These are phyloP conservation scores for Elsinoe arachidis DNA, from an alignment of 2,329 filamentous ascomycete genomes.

Conservation along the genomic window DNA sequence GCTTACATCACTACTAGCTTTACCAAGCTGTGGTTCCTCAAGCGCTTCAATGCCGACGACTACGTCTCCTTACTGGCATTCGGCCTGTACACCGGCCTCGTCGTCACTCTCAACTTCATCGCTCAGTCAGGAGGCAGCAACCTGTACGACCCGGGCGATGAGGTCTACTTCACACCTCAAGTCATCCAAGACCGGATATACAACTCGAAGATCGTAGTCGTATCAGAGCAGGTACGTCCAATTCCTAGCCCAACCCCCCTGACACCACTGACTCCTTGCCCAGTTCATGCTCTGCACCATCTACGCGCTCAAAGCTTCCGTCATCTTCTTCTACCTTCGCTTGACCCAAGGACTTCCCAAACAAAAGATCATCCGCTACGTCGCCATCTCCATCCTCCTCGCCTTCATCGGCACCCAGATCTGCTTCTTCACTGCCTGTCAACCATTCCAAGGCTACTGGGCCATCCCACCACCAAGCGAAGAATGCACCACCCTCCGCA, in stretches of 20 bases:
- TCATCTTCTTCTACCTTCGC: slow-evolving; percentile 50
- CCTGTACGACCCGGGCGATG: slow-evolving; percentile 26
- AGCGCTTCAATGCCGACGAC: slow-evolving; percentile 46
- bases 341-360: slow-evolving; percentile 20
- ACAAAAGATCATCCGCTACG: slow-evolving; percentile 28
- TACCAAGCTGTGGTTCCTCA: slow-evolving; percentile 22
- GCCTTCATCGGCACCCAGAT: slow-evolving; percentile 16
- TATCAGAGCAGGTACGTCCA: slow-evolving; percentile 41
- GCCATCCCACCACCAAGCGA: slow-evolving; percentile 28
- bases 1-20: slow-evolving; percentile 10
- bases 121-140: slow-evolving; percentile 36
- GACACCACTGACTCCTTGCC: slow-evolving; percentile 17
- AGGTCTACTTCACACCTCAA: slow-evolving; percentile 27
- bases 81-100: slow-evolving; percentile 32
- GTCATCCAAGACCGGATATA: slow-evolving; percentile 32
- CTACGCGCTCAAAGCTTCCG: slow-evolving; percentile 49
- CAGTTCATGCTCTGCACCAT: slow-evolving; percentile 51
- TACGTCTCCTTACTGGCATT: slow-evolving; percentile 45
- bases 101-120: slow-evolving; percentile 36
- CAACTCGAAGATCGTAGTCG: slow-evolving; percentile 38
- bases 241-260: slow-evolving; percentile 42
- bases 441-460: slow-evolving; percentile 18
- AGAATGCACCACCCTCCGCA: slow-evolving; percentile 49
- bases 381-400: slow-evolving; percentile 22
- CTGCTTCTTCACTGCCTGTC: slow-evolving; percentile 17